A percentile compares a stretch with the other conserved stretches of the same genome.
Evolutionary conservation across 176 grass and related monocot species (phyloP).

Genomic region (Hsuehochloa calcarea): DNA sequence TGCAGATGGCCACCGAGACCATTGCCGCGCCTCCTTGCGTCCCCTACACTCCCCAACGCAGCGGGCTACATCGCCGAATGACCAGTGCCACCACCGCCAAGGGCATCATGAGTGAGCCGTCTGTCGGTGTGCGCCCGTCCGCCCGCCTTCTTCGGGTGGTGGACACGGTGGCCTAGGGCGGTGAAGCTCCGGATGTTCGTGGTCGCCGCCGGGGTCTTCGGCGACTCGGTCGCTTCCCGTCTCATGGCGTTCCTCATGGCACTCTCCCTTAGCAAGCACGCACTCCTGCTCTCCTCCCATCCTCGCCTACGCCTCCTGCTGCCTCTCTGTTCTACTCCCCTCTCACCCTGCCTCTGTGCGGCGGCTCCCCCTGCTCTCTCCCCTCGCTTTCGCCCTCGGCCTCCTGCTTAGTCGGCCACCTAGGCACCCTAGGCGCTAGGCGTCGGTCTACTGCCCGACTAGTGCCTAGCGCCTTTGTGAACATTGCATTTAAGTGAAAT

Average conservation of each 20-base stretch:
- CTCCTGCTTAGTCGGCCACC: too few species aligned
- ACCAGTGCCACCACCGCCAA: neutral
- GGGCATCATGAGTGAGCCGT: neutral
- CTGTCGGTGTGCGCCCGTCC: neutral
- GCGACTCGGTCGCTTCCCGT: slow-evolving; percentile 75
- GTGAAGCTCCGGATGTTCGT: slow-evolving; percentile 83
- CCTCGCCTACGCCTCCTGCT: too few species aligned
- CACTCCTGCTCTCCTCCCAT: too few species aligned
- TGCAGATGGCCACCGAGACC: neutral
- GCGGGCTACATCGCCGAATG: neutral
- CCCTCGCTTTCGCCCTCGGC: too few species aligned
- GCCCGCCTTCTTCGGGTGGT: slow-evolving; percentile 40
- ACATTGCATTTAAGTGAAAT: too few species aligned
- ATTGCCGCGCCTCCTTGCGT: neutral
- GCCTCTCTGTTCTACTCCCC: too few species aligned
- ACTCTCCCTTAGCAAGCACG: slow-evolving; percentile 28
- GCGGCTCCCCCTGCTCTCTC: too few species aligned
- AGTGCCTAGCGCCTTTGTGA: too few species aligned
- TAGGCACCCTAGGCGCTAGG: too few species aligned
- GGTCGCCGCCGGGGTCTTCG: slow-evolving; percentile 91
- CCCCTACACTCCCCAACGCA: too few species aligned
- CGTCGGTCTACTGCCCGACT: too few species aligned
- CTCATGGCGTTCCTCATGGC: slow-evolving; percentile 70
- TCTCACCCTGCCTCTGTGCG: too few species aligned
- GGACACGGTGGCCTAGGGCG: slow-evolving; percentile 59